Conservation (phyloP, 371 early-diverging fungal genomes). For the Polyrhizophydium stewartii region DNA sequence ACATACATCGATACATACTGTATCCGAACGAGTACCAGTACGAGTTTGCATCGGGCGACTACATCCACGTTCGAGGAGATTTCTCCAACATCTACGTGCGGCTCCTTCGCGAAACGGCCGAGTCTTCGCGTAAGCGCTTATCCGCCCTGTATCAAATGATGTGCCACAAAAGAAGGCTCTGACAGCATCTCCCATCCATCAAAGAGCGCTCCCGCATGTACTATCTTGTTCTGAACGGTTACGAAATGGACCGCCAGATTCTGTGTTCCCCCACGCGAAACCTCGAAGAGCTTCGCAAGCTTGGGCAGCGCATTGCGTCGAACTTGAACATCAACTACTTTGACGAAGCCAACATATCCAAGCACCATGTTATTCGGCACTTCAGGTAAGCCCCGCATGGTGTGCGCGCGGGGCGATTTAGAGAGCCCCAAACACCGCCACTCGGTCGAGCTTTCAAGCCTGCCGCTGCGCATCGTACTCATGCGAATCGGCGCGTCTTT, state of each 20-base stretch:
- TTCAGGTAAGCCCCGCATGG: slow-evolving; percentile 25
- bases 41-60: slow-evolving; percentile 14
- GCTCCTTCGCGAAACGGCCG: slow-evolving; percentile 9
- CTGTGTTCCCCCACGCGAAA: slow-evolving; percentile 19
- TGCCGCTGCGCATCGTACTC: no score
- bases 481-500: no score
- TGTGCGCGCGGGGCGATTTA: no score
- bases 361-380: slow-evolving; percentile 30
- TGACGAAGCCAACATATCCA: slow-evolving; percentile 25
- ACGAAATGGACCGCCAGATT: slow-evolving; percentile 21
- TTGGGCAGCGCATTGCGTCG: slow-evolving; percentile 23
- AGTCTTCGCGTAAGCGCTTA: no score
- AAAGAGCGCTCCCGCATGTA: background rate
- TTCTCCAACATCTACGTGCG: slow-evolving; percentile 31
- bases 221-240: slow-evolving; percentile 21
- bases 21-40: slow-evolving; percentile 16
- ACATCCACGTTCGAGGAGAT: slow-evolving; percentile 20
- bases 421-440: no score
- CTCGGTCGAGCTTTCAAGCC: no score
- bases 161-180: no score
- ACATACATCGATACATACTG: slow-evolving; percentile 20
- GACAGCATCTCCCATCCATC: no score
- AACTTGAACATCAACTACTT: slow-evolving; percentile 30
- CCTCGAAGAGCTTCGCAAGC: slow-evolving; percentile 16
- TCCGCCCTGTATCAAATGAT: no score